Base-by-base conservation (phyloP, 1,284 basidiomycete species). In the Moesziomyces globuligerus region DNA sequence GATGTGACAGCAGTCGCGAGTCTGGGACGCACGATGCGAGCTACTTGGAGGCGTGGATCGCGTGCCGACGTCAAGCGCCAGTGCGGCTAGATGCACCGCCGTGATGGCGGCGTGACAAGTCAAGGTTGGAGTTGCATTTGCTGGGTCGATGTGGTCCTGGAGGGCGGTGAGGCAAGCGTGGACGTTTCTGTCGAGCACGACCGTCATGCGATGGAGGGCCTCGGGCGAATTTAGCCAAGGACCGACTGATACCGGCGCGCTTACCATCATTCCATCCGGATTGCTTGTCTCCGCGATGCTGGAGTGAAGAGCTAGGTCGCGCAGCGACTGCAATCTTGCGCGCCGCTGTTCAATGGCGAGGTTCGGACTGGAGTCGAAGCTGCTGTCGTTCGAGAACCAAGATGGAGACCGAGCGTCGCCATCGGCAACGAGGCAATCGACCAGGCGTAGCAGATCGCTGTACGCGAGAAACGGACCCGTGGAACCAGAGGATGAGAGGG, bases 141-240 rank as follows among this genome's bases (percentile, higher is more conserved):
- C 10, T 6, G 51, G 48, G 17, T 23, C 20, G 8, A 17, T 15
- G 10, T 21, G 11, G 4, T 46, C 48, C 10, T 44, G 15, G 17
- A 66, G 43, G 15, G 28, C 36, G 7, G 39, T 34, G 9, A 55
- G 40, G 32, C 62, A 66, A 10, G 43, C 47, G 15, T 41, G 29
- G n/a, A 59, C 28, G 25, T 51, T 66, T 23, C 46, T 66, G 1
- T 66, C 62, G n/a, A 66, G 51, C 10, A 58, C 24, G 25, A 51
- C 17, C 0, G 43, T 40, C 36, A 66, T 48, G 7, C 62, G 41
- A 6, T 51, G 36, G 39, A 55, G 51, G 17, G 48, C 47, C 20
- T 59, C 51, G 4, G 13, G 20, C 6, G 52, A 66, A 3, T 51
- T 39, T 40, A 66, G 39, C 13, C 40, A 21, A 20, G 52, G 43